phyloP scores from a whole-genome alignment of 495 filamentous ascomycete species.

The Pyronema omphalodes region DNA sequence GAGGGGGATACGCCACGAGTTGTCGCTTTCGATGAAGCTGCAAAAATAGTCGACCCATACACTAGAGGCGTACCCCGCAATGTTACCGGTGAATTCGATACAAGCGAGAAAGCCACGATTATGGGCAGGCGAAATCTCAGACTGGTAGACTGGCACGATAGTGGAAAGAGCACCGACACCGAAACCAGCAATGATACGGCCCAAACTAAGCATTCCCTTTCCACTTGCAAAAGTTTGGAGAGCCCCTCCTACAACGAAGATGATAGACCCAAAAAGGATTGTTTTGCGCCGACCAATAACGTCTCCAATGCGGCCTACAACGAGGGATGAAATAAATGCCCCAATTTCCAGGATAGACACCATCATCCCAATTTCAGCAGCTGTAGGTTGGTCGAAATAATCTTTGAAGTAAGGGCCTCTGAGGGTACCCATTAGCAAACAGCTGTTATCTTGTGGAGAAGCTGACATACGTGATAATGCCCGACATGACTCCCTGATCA shows the following conservation, averaged over 20 bases:
- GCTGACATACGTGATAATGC: conserved; percentile 76
- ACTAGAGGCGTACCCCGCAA: conserved; percentile 82
- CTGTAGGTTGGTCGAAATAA: conserved; percentile 77
- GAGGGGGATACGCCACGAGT: conserved; percentile 80
- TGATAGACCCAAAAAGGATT: conserved; percentile 79
- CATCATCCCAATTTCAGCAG: conserved; percentile 79
- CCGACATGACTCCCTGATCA: conserved; percentile 98
- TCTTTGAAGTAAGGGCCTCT: conserved; percentile 74
- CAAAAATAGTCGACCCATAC: conserved; percentile 99
- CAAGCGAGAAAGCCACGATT: conserved; percentile 90
- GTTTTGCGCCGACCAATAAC: conserved; percentile 77
- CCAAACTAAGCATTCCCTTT: conserved; percentile 36
- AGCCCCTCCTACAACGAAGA: conserved; percentile 81
- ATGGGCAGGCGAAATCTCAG: conserved; percentile 91
- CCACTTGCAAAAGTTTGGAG: conserved; percentile 64
- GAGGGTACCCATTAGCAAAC: conserved; percentile 3
- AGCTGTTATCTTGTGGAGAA: background rate
- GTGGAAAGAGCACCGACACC: conserved; percentile 90
- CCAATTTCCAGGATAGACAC: conserved; percentile 92
- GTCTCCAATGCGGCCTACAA: conserved; percentile 81
- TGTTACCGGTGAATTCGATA: conserved; percentile 96
- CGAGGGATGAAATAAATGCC: conserved; percentile 72
- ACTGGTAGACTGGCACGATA: conserved; percentile 96
- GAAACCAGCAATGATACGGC: conserved; percentile 77
- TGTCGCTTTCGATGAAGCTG: conserved; percentile 66